Base-by-base conservation (phyloP, 345 rosid genomes). In the Laguncularia racemosa region DNA sequence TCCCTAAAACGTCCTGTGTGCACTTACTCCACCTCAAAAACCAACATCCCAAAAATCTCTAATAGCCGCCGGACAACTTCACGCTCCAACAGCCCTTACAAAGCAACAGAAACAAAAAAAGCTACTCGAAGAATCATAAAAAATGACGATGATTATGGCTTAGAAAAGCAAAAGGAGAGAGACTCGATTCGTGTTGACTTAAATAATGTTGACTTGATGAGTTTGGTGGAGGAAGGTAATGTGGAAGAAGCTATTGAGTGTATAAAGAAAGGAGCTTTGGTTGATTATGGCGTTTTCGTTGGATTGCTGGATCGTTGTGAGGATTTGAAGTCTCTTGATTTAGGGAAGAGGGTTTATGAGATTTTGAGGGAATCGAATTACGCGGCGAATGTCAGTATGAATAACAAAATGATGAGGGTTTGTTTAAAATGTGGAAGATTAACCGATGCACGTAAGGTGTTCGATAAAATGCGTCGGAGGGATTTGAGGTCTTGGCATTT, bases 381-480 rank as follows among this genome's bases (percentile, higher is more conserved):
- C 38, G 46, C 16, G 14, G 54, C 45, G 16, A 77, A 78, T 65
- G 28, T 38, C 45, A 70, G 62, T 7, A 52, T 81, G 67, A 76
- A 56, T 49, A 67, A 76, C 18, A 72, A 51, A 52, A 54, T 76
- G 60, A 67, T 84, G 14, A 53, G 43, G 15, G 51, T 73, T 71
- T 78, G 66, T 14, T 64, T 44, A 7, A 65, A 58, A 53, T 74
- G 76, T n/a, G 68, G 73, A 40, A 73, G 69, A 44, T 40, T 70
- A 51, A 71, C 64, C 26, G 73, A 68, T 52, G 84, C 81, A 1
- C 82, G 82, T 58, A 56, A 58, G 72, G 64, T 74, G 79, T 81
- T 84, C 47, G 89, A 80, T 59, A 73, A 62, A 80, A 74, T 84
- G 82, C 76, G 40, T n/a, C 66, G 70, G 1, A 71, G 71, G 46